phyloP scores from a whole-genome alignment of 441 rosid genomes.

The Omphalea diandra region DNA sequence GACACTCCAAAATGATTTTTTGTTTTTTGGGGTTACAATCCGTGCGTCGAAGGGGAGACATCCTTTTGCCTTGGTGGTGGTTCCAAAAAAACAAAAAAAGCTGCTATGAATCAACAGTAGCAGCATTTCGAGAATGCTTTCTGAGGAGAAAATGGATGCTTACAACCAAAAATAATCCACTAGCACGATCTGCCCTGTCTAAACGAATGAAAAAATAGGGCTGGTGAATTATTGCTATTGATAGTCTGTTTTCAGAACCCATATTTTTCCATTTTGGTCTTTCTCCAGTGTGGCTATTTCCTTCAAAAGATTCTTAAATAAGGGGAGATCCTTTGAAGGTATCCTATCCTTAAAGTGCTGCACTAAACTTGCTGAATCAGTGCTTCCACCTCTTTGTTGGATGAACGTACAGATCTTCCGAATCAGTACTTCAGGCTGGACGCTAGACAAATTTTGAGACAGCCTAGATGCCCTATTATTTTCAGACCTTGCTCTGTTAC shows the following conservation, averaged over 20 bases:
- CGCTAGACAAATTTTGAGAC: conserved; percentile 27
- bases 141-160: neutral
- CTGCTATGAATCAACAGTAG: neutral
- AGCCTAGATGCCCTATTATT: conserved; percentile 36
- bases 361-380: conserved; percentile 67
- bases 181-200: neutral
- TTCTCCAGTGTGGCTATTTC: conserved; percentile 69
- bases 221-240: conserved; percentile 20
- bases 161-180: neutral
- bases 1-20: too few species aligned
- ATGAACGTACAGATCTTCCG: conserved; percentile 81
- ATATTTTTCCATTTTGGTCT: conserved; percentile 48
- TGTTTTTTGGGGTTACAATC: too few species aligned
- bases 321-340: conserved; percentile 51
- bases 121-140: neutral
- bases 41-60: too few species aligned
- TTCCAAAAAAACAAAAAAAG: too few species aligned
- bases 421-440: conserved; percentile 81
- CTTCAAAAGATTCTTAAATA: conserved; percentile 81
- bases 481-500: conserved; percentile 27
- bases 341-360: conserved; percentile 71
- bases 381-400: conserved; percentile 72
- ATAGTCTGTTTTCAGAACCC: conserved; percentile 85
- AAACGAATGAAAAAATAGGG: neutral
- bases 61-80: neutral